Base-by-base conservation (phyloP, 768 basidiomycete genomes). In the Podaxis rugospora region DNA sequence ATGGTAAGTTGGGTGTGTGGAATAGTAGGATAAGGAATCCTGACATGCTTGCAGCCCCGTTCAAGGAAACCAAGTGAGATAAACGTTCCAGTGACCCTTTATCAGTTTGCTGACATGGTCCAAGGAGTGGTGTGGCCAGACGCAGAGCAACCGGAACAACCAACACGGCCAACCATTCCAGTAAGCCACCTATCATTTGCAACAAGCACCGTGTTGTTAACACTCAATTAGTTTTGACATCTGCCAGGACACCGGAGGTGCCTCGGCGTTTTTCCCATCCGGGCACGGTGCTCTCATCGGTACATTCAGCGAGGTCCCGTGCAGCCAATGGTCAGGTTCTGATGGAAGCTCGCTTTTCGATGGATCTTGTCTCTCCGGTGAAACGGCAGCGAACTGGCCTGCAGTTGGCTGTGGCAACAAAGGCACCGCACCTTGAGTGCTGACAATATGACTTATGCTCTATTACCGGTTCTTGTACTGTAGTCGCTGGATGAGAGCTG, bases 301-400 rank as follows among this genome's bases (percentile, higher is more conserved):
- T 13, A 76, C 75, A 2, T 87, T 76, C 69, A 73, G 71, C 4
- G 84, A 87, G 67, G 83, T 85, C 16, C 77, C 79, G 21, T 87
- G 84, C 67, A 79, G 77, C 64, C 72, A 80, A 63, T 86, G 85
- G 85, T 73, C 75, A 4, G 85, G 84, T 21, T 76, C 77, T n/a
- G 80, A 85, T 58, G 80, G 81, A 10, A 65, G 73, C 35, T 32
- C 72, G 18, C 70, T 79, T 7, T 87, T 71, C 68, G 78, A 69
- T 46, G 83, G 83, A 0, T 74, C 83, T 6, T 86, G 85, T 67
- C 71, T 87, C 18, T 70, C 64, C 2, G 82, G 81, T 3, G 80
- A 83, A 66, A 76, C 64, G 0, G 81, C 83, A 13, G 70, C 67
- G 1, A 71, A 75, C 65, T 87, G 85, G 84, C 85, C 84, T 1